Conservation (phyloP, 306 rosid species). For the Bauhinia variegata region DNA sequence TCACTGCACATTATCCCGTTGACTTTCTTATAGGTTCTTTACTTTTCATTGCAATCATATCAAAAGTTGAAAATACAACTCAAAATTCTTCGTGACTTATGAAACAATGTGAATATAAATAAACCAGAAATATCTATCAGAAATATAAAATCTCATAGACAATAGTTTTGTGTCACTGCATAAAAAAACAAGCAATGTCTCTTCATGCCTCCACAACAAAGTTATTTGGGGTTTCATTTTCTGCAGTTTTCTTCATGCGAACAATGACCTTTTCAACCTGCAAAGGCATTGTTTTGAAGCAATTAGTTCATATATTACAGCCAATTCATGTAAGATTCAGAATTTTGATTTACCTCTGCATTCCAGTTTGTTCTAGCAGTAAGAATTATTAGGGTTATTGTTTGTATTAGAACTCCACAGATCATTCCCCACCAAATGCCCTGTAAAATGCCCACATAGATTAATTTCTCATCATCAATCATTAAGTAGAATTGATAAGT, state of each 20-base stretch:
- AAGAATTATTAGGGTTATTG: slow-evolving; percentile 54
- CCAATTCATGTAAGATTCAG: not conserved
- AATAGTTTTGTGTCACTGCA: no score
- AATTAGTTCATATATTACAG: not conserved
- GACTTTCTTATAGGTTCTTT: no score
- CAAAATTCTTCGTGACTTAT: no score
- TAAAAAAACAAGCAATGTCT: no score
- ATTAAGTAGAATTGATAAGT: not conserved
- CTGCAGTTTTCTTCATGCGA: slow-evolving; percentile 52
- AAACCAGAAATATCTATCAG: no score
- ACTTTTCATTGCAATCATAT: no score
- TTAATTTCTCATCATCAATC: not conserved
- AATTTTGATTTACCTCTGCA: slow-evolving; percentile 51
- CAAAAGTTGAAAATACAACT: no score
- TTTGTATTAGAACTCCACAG: slow-evolving; percentile 73
- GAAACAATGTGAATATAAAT: no score
- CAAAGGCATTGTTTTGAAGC: slow-evolving; percentile 19
- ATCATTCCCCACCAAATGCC: slow-evolving; percentile 86
- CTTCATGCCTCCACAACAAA: slow-evolving; percentile 33
- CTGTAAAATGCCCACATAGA: slow-evolving; percentile 33
- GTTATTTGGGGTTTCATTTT: slow-evolving; percentile 38
- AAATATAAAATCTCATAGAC: no score
- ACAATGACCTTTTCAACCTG: slow-evolving; percentile 60
- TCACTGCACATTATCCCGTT: no score
- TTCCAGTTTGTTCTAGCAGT: slow-evolving; percentile 71